Evolutionary conservation across 345 rosid species (phyloP), one percentile per base, ranked within the genome.

Genomic region (Lagerstroemia speciosa): DNA sequence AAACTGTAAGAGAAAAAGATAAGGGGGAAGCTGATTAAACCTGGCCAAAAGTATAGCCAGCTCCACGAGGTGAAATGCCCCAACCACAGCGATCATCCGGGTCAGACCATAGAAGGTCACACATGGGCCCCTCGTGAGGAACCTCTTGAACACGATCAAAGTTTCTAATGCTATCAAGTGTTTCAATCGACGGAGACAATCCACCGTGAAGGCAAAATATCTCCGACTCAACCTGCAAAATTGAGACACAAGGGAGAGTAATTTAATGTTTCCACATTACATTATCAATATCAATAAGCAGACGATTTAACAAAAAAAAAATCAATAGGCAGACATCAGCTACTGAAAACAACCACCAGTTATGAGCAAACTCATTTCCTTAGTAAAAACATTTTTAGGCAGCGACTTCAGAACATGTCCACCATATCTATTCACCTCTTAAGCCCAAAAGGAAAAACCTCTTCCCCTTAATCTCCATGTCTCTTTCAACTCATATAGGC

Each of bases 1-100:
- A 32, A 26, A 32, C 29, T 36, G 41, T 12, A 17, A 58, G 32
- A 38, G 72, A 64, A 11, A 30, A 8, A 31, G 16, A 24, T 50
- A 38, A 5, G 38, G 52, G 41, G 6, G 10, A 40, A 26, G 57
- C 33, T 6, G 1, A 38, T 58, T 62, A 74, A 80, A 94, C 97
- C 82, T 94, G 97, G 73, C 97, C 99, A 81, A 93, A 93, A 53
- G 98, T 93, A 78, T 91, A 93, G 64, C 98, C 98, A 37, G 98
- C 98, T 72, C 99, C 99, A 70, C 95, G 89, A 24, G 97, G 99
- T 71, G 99, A 94, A 76, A 94, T 94, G 22, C 97, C 99, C 99
- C 99, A 94, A 62, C 99, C 97, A 75, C 97, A 91, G 38, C 99
- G 81, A 73, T 94, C 97, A 74, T 94, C 99, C 27, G 97, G 99